phyloP scores from a whole-genome alignment of 306 rosid species.

The Pyrus betulifolia region DNA sequence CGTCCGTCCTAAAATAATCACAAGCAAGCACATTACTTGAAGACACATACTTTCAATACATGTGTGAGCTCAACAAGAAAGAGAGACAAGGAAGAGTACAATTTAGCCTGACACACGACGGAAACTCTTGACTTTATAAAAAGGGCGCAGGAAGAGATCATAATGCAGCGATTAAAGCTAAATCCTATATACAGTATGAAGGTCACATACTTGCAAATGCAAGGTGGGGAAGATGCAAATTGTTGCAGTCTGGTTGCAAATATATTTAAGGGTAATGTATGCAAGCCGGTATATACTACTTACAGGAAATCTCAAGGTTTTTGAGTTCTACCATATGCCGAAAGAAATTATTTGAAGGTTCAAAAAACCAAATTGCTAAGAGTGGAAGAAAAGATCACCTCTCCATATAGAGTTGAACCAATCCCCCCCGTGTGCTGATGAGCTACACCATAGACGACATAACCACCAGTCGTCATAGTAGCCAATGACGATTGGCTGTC shows the following conservation, averaged over 20 bases:
- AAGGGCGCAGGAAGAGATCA: background rate
- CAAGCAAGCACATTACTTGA: background rate
- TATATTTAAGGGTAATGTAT: background rate
- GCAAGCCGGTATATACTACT: background rate
- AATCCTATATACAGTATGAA: background rate
- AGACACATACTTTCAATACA: background rate
- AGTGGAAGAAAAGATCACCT: slow-evolving; percentile 28
- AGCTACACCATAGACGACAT: slow-evolving; percentile 60
- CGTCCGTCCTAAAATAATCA: slow-evolving; percentile 50
- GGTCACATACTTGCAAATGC: background rate
- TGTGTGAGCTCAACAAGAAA: background rate
- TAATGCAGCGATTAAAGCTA: background rate
- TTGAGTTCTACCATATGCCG: background rate
- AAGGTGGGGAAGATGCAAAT: background rate
- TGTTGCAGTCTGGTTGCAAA: background rate
- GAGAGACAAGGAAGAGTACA: background rate
- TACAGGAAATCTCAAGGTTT: background rate
- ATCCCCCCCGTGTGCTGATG: slow-evolving; percentile 75
- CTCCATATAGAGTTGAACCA: slow-evolving; percentile 58
- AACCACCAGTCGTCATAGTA: slow-evolving; percentile 43
- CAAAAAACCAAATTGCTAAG: background rate
- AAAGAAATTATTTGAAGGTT: background rate
- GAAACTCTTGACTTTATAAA: background rate
- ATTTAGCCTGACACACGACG: background rate
- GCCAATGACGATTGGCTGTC: slow-evolving; percentile 29